Base-by-base conservation (phyloP, 2,329 filamentous ascomycete species). In the Fusarium buharicum region DNA sequence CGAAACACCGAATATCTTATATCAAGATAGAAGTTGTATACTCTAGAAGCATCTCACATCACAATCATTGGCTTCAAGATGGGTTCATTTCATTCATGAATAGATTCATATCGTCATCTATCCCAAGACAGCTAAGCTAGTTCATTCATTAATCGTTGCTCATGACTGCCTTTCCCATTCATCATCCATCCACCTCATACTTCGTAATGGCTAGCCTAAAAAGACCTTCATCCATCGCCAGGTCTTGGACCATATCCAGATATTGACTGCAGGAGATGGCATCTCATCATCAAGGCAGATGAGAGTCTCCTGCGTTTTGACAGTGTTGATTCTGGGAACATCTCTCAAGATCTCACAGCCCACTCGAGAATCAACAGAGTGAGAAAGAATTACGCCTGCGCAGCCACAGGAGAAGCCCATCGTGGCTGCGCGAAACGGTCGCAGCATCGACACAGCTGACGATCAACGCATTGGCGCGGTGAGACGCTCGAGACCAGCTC, bases 91-190 rank as follows among this genome's bases (percentile, higher is more conserved):
- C 40, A 20, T 64, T 67, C 69, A 73, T 75, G 75, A 74, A 78
- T 82, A 82, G 80, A 82, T 83, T 84, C 82, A 81, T 24, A 82
- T 68, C 70, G 81, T 78, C 80, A 54, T 82, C 82, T 83, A 83
- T 74, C 70, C 74, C 72, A 43, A 56, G 57, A 59, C 68, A 69
- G 62, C 27, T 59, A 60, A 55, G 62, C 41, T 58, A 55, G 46
- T 50, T 58, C 45, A 37, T 56, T 56, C 60, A 51, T 69, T 46
- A 59, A 47, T 62, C 63, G 37, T 67, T 48, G 44, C 50, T 56
- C 49, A 66, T 67, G 51, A 60, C 67, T 71, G 66, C 61, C 68
- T 50, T 61, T 36, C 36, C 62, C 68, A 50, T 61, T 36, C 36
- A 37, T 66, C 55, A 64, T 66, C 59, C 55, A 64, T 66, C 59